These are phyloP conservation scores for Xanthoconium separans DNA, from an alignment of 1,284 basidiomycete genomes.

Conservation along the genomic window DNA sequence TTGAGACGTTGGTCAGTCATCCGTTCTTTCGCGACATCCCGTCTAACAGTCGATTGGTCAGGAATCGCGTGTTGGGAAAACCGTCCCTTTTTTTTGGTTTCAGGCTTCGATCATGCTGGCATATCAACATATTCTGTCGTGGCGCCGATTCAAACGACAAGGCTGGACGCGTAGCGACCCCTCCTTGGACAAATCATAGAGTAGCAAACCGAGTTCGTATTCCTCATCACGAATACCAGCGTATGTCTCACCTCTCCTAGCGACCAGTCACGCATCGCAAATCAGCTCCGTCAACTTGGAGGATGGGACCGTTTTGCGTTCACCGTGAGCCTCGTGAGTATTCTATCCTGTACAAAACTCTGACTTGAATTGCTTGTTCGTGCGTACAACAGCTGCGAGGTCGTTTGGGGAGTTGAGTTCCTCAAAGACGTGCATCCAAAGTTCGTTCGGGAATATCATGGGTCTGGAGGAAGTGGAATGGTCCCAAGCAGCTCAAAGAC, in stretches of 20 bases:
- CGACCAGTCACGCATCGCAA: slow-evolving; percentile 90
- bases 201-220: slow-evolving; percentile 92
- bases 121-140: slow-evolving; percentile 99
- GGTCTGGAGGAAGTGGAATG: slow-evolving; percentile 86
- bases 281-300: slow-evolving; percentile 86
- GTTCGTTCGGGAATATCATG: too few relatives aligned
- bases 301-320: slow-evolving; percentile 91
- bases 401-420: too few relatives aligned
- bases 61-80: slow-evolving; percentile 96
- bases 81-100: slow-evolving; percentile 84
- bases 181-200: slow-evolving; percentile 90
- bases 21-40: not conserved
- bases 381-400: too few relatives aligned
- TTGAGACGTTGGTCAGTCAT: slow-evolving; percentile 77
- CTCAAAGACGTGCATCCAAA: too few relatives aligned
- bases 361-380: too few relatives aligned
- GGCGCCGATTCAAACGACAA: slow-evolving; percentile 81
- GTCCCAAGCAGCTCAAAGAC: slow-evolving; percentile 94
- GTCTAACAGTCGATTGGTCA: slow-evolving; percentile 28
- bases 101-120: slow-evolving; percentile 98
- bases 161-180: slow-evolving; percentile 89
- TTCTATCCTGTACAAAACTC: too few relatives aligned
- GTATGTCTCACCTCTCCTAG: slow-evolving; percentile 38
- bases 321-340: slow-evolving; percentile 86
- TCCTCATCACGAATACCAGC: not conserved